phyloP scores from a whole-genome alignment of 148 eudicot species.

The Chenopodium suecicum region DNA sequence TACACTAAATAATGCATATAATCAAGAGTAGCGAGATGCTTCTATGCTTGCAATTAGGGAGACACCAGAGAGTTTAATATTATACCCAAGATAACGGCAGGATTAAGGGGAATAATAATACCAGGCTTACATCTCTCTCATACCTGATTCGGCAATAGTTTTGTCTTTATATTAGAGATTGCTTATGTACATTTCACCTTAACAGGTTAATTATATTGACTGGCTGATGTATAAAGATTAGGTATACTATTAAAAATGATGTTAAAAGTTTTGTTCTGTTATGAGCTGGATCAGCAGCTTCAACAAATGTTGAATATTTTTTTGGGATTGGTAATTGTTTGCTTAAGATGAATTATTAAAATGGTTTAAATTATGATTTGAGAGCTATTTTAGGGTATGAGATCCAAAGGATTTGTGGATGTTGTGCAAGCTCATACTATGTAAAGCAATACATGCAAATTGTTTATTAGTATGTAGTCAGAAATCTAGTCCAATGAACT shows the following conservation, averaged over 20 bases:
- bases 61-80: conserved; percentile 15
- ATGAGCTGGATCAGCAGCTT: conserved; percentile 28
- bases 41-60: conserved; percentile 24
- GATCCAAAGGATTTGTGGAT: conserved; percentile 26
- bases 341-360: conserved; percentile 21
- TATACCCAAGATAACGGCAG: conserved; percentile 11
- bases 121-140: conserved; percentile 23
- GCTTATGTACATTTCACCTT: conserved; percentile 27
- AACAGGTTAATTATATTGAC: conserved; percentile 6
- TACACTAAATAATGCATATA: conserved; percentile 3
- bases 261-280: not conserved
- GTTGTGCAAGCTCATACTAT: conserved; percentile 20
- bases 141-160: conserved; percentile 24
- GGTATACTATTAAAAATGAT: conserved; percentile 22
- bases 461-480: conserved; percentile 25
- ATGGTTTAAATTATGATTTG: not conserved
- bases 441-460: conserved; percentile 26
- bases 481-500: conserved; percentile 31
- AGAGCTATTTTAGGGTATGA: conserved; percentile 24
- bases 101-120: conserved; percentile 19
- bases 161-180: conserved; percentile 19
- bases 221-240: conserved; percentile 25
- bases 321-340: conserved; percentile 17
- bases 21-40: conserved; percentile 8
- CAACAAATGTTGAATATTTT: conserved; percentile 22